Evolutionary conservation across 257 asterid genomes (phyloP).

Genomic region (Przewalskia tangutica): DNA sequence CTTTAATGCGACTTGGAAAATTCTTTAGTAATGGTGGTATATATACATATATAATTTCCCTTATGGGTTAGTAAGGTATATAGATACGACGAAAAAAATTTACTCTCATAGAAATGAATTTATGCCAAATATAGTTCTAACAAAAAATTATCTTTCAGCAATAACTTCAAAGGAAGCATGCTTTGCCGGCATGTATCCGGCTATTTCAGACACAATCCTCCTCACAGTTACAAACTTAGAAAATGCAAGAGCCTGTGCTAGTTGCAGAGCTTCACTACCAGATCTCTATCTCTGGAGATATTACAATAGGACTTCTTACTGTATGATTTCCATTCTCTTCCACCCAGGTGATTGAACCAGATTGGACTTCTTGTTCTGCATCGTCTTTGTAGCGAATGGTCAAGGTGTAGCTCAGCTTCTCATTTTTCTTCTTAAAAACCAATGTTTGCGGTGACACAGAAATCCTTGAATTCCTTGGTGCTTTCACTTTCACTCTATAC

Average conservation of each 20-base stretch:
- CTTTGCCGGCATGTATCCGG: background rate
- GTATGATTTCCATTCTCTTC: slow-evolving; percentile 21
- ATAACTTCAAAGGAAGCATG: background rate
- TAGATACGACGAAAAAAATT: no score
- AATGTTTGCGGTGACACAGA: background rate
- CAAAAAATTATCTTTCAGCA: background rate
- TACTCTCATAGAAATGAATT: no score
- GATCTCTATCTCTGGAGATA: background rate
- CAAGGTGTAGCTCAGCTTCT: slow-evolving; percentile 7
- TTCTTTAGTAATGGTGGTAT: no score
- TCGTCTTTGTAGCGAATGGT: background rate
- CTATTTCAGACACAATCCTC: background rate
- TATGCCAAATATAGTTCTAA: no score
- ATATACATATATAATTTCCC: no score
- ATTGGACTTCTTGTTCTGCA: background rate
- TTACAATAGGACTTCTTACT: slow-evolving; percentile 44
- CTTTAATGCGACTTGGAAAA: no score
- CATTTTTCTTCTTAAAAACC: slow-evolving; percentile 3
- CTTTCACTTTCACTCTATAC: background rate
- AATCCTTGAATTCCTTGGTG: background rate
- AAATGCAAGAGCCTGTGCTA: background rate
- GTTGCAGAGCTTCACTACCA: background rate
- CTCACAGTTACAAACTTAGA: background rate
- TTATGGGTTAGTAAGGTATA: no score
- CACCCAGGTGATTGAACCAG: slow-evolving; percentile 36